Evolutionary conservation across 352 stramenopile species (phyloP).

Genomic region (Hyphochytrium catenoides): DNA sequence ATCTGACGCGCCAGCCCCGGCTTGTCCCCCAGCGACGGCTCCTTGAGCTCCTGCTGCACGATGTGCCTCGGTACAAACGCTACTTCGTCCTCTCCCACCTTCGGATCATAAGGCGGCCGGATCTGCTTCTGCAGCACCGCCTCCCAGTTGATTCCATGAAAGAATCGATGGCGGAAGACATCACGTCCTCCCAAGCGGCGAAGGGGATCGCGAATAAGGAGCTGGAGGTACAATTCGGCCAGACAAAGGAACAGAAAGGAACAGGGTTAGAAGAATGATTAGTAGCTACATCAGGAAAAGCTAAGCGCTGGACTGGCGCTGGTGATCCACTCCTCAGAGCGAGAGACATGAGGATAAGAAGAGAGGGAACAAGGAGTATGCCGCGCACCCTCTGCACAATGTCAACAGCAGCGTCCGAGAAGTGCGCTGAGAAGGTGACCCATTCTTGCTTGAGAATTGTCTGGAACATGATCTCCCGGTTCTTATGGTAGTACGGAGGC

Average conservation of each 20-base stretch:
- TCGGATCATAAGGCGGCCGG: conserved; percentile 57
- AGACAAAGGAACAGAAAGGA: conserved; percentile 7
- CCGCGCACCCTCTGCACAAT: conserved; percentile 71
- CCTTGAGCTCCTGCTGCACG: conserved; percentile 53
- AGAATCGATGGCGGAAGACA: conserved; percentile 72
- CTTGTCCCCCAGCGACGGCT: conserved; percentile 49
- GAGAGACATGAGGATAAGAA: conserved; percentile 4
- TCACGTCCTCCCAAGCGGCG: conserved; percentile 78
- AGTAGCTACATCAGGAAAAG: not conserved
- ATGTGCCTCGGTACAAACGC: conserved; percentile 30
- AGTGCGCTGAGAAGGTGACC: conserved; percentile 83
- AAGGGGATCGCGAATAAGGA: conserved; percentile 87
- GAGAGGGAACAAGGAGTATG: not conserved
- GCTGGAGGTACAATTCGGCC: conserved; percentile 16
- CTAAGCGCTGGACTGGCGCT: not conserved
- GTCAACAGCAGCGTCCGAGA: conserved; percentile 59
- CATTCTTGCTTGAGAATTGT: conserved; percentile 71
- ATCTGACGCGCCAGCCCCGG: conserved; percentile 26
- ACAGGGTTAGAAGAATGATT: not conserved
- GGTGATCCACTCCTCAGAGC: conserved; percentile 4
- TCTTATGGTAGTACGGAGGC: conserved; percentile 65
- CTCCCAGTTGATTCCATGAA: conserved; percentile 68
- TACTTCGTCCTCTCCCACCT: conserved; percentile 46
- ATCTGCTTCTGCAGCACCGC: conserved; percentile 54
- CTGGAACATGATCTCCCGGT: conserved; percentile 73